Base-by-base conservation (phyloP, 345 rosid genomes). In the Dovyalis caffra region DNA sequence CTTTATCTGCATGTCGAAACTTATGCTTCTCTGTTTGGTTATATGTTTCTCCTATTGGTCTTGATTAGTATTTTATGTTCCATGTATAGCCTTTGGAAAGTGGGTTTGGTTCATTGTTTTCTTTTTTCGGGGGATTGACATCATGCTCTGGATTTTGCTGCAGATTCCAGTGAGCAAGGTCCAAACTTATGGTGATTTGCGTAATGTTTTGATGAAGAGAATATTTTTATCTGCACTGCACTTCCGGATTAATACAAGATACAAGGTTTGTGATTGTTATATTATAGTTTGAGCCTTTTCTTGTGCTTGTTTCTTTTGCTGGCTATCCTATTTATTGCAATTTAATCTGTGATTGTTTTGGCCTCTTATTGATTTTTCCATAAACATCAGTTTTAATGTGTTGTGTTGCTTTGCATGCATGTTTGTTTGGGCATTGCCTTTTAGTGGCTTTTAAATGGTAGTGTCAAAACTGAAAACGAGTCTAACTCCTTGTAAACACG, bases 171-270 rank as follows among this genome's bases (percentile, higher is more conserved):
- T 93, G 71, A 87, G 76, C 72, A 92, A 90, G 85, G 98, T 93
- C 78, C 91, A 47, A 68, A 93, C 97, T 58, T 96, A 87, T 77
- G 92, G 93, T 71, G 98, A 96, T 85, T 82, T 96, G 85, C 93
- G 97, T 37, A 90, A 87, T 78, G 98, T 96, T 85, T 77, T 96
- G 81, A 96, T 96, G 98, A 96, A 96, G 81, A 87, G 99, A 81
- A 96, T 96, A 88, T 96, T 96, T 84, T 85, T 96, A 12, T 96
- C 99, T 81, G 97, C 99, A 66, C 87, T 93, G 85, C 99, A 96
- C 85, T 96, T 96, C 80, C 92, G 98, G 75, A 96, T 96, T 74
- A 96, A 96, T 80, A 89, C 98, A 62, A 84, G 98, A 87, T 96
- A 96, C 87, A 93, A 96, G 99, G 99, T 95, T 10, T 80, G 81